These are phyloP conservation scores for Metschnikowia orientalis DNA, from an alignment of 805 yeast species.

Conservation along the genomic window DNA sequence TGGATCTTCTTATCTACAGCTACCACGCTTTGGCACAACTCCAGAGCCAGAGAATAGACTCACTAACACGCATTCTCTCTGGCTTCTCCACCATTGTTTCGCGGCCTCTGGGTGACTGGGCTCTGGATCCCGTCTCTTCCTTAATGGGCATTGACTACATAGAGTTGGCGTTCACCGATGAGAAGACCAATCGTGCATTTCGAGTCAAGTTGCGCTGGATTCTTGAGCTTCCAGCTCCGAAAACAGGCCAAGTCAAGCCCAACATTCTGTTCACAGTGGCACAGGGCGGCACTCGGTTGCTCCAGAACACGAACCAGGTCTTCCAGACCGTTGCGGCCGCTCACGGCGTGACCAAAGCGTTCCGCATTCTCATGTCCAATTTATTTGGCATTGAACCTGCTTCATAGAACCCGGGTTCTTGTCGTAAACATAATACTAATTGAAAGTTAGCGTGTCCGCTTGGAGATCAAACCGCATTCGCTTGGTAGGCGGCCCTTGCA, in stretches of 20 bases:
- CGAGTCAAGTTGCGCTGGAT: constrained; percentile 13
- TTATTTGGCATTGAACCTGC: constrained; percentile 9
- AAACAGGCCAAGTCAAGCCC: constrained; percentile 9
- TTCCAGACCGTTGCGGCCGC: constrained; percentile 22
- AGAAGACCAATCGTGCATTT: neutral
- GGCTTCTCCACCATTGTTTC: constrained; percentile 16
- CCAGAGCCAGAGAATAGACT: constrained; percentile 21
- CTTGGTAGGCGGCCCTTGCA: neutral
- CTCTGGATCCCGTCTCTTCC: constrained; percentile 1
- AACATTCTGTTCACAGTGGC: constrained; percentile 5
- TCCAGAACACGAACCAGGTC: constrained; percentile 10
- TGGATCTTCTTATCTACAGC: constrained; percentile 29
- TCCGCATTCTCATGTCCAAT: constrained; percentile 22
- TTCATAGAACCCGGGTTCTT: neutral
- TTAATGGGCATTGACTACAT: constrained; percentile 11
- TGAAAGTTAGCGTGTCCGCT: constrained; percentile 17
- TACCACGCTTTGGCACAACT: constrained; percentile 29
- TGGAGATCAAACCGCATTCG: constrained; percentile 26
- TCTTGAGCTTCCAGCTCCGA: constrained; percentile 5
- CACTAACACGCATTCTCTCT: constrained; percentile 20
- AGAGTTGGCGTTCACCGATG: constrained; percentile 8
- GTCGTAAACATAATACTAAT: constrained; percentile 1
- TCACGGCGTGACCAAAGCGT: constrained; percentile 25
- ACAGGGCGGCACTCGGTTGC: constrained; percentile 11
- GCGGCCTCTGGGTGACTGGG: constrained; percentile 8